A percentile compares a stretch with the other conserved stretches of the same genome.
Evolutionary conservation across 2,329 filamentous ascomycete species (phyloP).

Genomic region (Sporothrix inflata): DNA sequence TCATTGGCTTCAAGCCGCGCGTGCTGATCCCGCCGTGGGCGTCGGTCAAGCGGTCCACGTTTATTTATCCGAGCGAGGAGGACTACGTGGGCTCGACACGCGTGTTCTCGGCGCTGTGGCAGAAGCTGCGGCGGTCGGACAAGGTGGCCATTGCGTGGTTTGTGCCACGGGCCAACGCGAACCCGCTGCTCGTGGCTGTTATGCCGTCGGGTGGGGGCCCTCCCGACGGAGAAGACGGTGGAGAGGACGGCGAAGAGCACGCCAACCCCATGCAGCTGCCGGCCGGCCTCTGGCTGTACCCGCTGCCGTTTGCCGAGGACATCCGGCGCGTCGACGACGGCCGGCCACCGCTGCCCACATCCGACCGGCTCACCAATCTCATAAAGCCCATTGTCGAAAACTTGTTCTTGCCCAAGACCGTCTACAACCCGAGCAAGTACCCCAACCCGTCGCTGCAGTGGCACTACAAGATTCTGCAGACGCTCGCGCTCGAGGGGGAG

Average conservation of each 20-base stretch:
- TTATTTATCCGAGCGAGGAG: conserved; percentile 92
- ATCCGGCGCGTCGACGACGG: conserved; percentile 74
- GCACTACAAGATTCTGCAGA: conserved; percentile 95
- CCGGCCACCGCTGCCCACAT: conserved; percentile 55
- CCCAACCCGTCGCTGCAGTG: conserved; percentile 93
- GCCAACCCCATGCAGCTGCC: conserved; percentile 74
- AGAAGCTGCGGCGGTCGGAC: conserved; percentile 77
- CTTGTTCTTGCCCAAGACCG: conserved; percentile 81
- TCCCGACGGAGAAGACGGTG: conserved; percentile 43
- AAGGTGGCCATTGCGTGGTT: conserved; percentile 92
- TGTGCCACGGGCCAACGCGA: conserved; percentile 77
- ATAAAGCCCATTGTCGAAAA: conserved; percentile 86
- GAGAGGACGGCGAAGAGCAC: conserved; percentile 41
- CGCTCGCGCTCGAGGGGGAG: conserved; percentile 88
- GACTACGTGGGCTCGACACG: conserved; percentile 88
- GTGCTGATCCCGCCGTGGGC: conserved; percentile 79
- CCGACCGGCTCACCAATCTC: conserved; percentile 73
- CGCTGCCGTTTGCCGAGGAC: conserved; percentile 88
- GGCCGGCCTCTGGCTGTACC: conserved; percentile 84
- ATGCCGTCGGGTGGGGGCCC: conserved; percentile 61
- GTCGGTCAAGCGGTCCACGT: conserved; percentile 81
- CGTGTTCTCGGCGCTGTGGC: conserved; percentile 87
- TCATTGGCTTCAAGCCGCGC: conserved; percentile 91
- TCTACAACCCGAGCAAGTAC: conserved; percentile 84
- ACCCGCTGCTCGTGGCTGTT: conserved; percentile 78